These are phyloP conservation scores for Penicillium ochrochloron DNA, from an alignment of 495 filamentous ascomycete genomes.

Conservation along the genomic window DNA sequence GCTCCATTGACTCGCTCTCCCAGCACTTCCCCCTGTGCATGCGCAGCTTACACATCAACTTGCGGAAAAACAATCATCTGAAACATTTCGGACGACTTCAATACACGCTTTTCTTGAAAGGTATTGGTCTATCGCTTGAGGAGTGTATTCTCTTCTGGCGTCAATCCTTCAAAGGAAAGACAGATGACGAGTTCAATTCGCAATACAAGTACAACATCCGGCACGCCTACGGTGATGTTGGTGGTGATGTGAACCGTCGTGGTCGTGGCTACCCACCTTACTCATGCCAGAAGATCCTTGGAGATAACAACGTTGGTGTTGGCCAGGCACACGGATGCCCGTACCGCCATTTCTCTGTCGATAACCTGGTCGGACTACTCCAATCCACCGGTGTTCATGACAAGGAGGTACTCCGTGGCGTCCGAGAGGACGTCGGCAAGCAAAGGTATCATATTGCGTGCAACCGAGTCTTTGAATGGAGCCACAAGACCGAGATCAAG, in stretches of 20 bases:
- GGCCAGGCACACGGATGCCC: slow-evolving; percentile 94
- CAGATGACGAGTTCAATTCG: slow-evolving; percentile 91
- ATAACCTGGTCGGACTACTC: slow-evolving; percentile 79
- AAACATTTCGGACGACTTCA: slow-evolving; percentile 95
- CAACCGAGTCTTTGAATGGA: slow-evolving; percentile 91
- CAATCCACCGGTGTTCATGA: slow-evolving; percentile 78
- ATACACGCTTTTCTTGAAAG: slow-evolving; percentile 97
- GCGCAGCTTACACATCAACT: slow-evolving; percentile 80
- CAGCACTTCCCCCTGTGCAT: slow-evolving; percentile 94
- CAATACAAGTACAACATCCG: slow-evolving; percentile 97
- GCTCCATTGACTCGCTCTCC: slow-evolving; percentile 79
- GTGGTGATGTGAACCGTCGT: slow-evolving; percentile 85
- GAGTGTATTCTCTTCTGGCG: slow-evolving; percentile 97
- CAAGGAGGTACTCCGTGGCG: slow-evolving; percentile 72
- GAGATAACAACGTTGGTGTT: slow-evolving; percentile 78
- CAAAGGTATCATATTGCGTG: slow-evolving; percentile 94
- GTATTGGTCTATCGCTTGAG: slow-evolving; percentile 87
- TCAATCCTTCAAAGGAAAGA: slow-evolving; percentile 75
- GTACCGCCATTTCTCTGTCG: slow-evolving; percentile 86
- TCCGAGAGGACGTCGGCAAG: slow-evolving; percentile 86
- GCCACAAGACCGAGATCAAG: slow-evolving; percentile 86
- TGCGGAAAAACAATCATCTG: slow-evolving; percentile 84
- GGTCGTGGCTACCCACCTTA: slow-evolving; percentile 86
- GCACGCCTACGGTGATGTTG: slow-evolving; percentile 92
- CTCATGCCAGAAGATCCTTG: slow-evolving; percentile 92